Conservation (phyloP, 306 rosid genomes). For the Malus orientalis region DNA sequence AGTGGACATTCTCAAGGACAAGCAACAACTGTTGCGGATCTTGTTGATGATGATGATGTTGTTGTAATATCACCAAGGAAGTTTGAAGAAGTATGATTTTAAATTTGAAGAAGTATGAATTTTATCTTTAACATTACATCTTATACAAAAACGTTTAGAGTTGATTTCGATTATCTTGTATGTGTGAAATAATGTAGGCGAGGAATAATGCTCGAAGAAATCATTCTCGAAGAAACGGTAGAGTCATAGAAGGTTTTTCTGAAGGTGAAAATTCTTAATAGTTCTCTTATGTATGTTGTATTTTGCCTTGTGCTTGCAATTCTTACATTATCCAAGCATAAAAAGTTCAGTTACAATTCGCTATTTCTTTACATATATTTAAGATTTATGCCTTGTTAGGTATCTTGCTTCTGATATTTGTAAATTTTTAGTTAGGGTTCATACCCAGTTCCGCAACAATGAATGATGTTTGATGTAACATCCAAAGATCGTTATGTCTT, state of each 20-base stretch:
- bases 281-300: not conserved
- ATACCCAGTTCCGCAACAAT: not conserved
- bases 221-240: not conserved
- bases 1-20: not conserved
- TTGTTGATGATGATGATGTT: constrained; percentile 6
- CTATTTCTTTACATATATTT: not conserved
- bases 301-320: not conserved
- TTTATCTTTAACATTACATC: not conserved
- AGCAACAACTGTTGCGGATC: not conserved
- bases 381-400: too few species aligned
- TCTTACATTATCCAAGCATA: not conserved
- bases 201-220: not conserved
- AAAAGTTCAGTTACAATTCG: not conserved
- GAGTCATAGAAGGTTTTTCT: not conserved
- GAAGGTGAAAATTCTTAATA: not conserved
- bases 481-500: not conserved
- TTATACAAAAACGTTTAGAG: not conserved
- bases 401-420: too few species aligned
- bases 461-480: not conserved
- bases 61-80: constrained; percentile 6
- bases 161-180: not conserved
- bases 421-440: too few species aligned
- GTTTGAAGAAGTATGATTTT: constrained; percentile 6
- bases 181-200: not conserved
- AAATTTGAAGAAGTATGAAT: not conserved